These are phyloP conservation scores for Populus davidiana DNA, from an alignment of 345 rosid genomes.

Conservation along the genomic window DNA sequence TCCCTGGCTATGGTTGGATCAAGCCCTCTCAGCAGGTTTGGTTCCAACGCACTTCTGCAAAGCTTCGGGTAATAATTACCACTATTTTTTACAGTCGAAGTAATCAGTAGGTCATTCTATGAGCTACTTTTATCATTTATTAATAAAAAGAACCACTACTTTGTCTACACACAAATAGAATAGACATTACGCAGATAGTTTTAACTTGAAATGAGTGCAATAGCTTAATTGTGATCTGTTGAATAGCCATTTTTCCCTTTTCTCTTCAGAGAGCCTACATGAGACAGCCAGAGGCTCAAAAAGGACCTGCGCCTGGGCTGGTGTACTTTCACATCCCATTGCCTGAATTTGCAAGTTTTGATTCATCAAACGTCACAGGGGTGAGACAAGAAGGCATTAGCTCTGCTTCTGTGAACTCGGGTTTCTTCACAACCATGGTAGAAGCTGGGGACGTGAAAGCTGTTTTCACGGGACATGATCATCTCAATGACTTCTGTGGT, in stretches of 20 bases:
- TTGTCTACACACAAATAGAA: not conserved
- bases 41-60: conserved; percentile 73
- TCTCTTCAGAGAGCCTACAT: conserved; percentile 52
- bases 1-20: conserved; percentile 82
- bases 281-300: conserved; percentile 54
- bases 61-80: conserved; percentile 50
- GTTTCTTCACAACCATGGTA: conserved; percentile 78
- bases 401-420: conserved; percentile 73
- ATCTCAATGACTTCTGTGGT: conserved; percentile 83
- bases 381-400: conserved; percentile 67
- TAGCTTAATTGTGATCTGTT: not conserved
- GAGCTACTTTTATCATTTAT: not conserved
- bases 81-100: not conserved
- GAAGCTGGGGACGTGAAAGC: conserved; percentile 83
- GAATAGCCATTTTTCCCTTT: not conserved
- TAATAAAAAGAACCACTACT: not conserved
- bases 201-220: not conserved
- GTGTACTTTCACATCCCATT: conserved; percentile 86
- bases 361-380: conserved; percentile 60
- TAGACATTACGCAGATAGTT: not conserved
- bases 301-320: conserved; percentile 75
- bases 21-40: conserved; percentile 82
- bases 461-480: conserved; percentile 89
- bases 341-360: conserved; percentile 66
- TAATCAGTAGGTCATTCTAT: not conserved